phyloP scores from a whole-genome alignment of 768 basidiomycete genomes.

The Chalciporus chontae region DNA sequence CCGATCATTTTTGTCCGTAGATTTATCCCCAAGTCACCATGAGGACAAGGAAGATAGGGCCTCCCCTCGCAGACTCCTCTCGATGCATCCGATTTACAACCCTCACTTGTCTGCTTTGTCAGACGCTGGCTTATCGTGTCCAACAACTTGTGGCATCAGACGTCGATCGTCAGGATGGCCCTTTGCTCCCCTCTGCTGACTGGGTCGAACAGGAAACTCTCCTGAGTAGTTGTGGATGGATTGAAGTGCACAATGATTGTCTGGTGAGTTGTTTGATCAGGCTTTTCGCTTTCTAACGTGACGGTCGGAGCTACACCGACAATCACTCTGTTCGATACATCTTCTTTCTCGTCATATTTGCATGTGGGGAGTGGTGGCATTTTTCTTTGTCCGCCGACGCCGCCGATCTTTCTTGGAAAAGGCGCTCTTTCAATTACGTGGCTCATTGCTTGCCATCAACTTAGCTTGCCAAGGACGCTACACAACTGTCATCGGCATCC shows the following conservation, averaged over 20 bases:
- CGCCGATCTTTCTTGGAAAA: conserved; percentile 6
- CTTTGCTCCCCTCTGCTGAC: conserved; percentile 66
- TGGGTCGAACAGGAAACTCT: conserved; percentile 75
- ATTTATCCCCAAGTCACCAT: conserved; percentile 68
- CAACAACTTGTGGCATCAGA: conserved; percentile 55
- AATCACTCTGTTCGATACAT: not conserved
- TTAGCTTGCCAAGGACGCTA: conserved; percentile 27
- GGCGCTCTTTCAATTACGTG: conserved; percentile 2
- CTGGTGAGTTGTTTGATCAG: conserved; percentile 49
- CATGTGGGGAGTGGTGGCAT: not conserved
- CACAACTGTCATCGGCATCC: conserved; percentile 34
- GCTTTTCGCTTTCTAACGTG: not conserved
- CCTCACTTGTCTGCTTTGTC: conserved; percentile 68
- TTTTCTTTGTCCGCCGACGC: conserved; percentile 7
- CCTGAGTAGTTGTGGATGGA: conserved; percentile 67
- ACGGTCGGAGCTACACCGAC: not conserved
- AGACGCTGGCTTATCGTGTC: conserved; percentile 64
- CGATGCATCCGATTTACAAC: conserved; percentile 58
- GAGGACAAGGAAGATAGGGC: conserved; percentile 50
- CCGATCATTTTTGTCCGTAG: conserved; percentile 34
- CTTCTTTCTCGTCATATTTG: conserved; percentile 1
- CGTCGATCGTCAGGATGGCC: conserved; percentile 57
- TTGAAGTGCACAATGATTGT: conserved; percentile 63
- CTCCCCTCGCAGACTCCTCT: conserved; percentile 41
- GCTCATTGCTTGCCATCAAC: conserved; percentile 13